Base-by-base conservation (phyloP, 1,284 basidiomycete genomes). In the Pascua guehoae region DNA sequence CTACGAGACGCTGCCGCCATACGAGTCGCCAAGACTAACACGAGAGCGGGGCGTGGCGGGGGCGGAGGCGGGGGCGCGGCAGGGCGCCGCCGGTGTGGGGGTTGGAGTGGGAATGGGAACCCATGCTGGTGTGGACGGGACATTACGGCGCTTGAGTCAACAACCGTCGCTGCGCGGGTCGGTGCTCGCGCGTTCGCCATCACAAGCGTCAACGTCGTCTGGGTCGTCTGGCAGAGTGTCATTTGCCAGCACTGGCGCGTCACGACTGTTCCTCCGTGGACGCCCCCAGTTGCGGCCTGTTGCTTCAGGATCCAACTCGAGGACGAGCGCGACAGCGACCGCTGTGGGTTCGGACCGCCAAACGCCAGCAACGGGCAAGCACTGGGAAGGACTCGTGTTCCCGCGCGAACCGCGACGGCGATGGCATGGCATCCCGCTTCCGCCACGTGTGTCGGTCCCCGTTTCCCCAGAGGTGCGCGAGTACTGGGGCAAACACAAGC, bases 1-100 rank as follows among this genome's bases (percentile, higher is more conserved):
- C 24, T 56, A 55, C 24, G 73, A 75, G 46, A 56, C 59, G 1
- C 57, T 74, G 18, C 73, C 73, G n/a, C 72, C 73, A 0, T 75
- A 75, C 41, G 70, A 69, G 47, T 49, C 60, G 18, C 47, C 24
- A 32, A 32, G 24, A 32, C 24, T 32, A 32, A 32, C 24, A 32
- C 24, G 24, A 32, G 24, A 32, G 24, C 24, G 24, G 24, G 24
- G 24, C 24, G 24, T 7, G 24, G 24, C 24, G 24, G 24, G 24
- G 24, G 24, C 24, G 24, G 24, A 7, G 24, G 24, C 24, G 24
- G 24, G 24, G 24, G 24, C 24, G 24, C 24, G 24, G 24, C 24
- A 32, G 24, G 24, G 24, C 24, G 24, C 24, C 24, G 24, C 24
- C 7, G 24, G 24, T 32, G 24, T 32, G 24, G 24, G 24, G 24